phyloP scores from a whole-genome alignment of 495 filamentous ascomycete genomes.

The Aspergillus baeticus region DNA sequence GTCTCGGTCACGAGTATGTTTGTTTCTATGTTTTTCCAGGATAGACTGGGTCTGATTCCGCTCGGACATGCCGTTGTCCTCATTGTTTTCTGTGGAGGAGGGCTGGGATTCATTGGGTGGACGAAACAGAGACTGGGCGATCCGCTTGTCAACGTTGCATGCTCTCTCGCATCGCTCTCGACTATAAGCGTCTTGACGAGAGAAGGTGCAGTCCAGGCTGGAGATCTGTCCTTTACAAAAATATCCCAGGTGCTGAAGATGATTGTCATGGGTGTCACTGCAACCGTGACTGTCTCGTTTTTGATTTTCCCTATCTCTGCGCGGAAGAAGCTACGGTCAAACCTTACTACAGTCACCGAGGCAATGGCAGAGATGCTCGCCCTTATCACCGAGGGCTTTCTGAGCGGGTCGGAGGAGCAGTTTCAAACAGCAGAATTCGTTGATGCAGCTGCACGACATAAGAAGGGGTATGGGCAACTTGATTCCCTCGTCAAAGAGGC shows the following conservation, averaged over 20 bases:
- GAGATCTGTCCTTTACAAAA: slow-evolving; percentile 76
- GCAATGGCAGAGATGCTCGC: slow-evolving; percentile 78
- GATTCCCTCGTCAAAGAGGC: slow-evolving; percentile 82
- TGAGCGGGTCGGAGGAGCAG: slow-evolving; percentile 81
- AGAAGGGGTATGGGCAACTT: slow-evolving; percentile 66
- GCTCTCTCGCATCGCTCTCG: slow-evolving; percentile 83
- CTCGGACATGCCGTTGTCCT: slow-evolving; percentile 82
- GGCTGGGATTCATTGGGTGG: slow-evolving; percentile 89
- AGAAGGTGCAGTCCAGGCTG: slow-evolving; percentile 81
- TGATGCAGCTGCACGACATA: slow-evolving; percentile 65
- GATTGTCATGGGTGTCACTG: slow-evolving; percentile 78
- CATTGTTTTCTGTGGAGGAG: slow-evolving; percentile 83
- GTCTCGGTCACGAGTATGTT: slow-evolving; percentile 86
- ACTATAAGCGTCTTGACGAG: slow-evolving; percentile 93
- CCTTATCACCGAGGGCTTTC: slow-evolving; percentile 79
- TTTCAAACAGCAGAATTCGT: slow-evolving; percentile 60
- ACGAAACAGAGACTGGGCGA: slow-evolving; percentile 82
- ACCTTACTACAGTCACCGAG: slow-evolving; percentile 72
- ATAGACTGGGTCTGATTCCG: slow-evolving; percentile 57
- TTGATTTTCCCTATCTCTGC: slow-evolving; percentile 80
- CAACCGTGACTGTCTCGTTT: slow-evolving; percentile 74
- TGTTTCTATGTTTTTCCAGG: slow-evolving; percentile 72
- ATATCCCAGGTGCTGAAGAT: slow-evolving; percentile 88
- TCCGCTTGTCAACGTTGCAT: slow-evolving; percentile 87
- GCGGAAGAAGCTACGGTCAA: slow-evolving; percentile 68